phyloP scores from a whole-genome alignment of 345 rosid genomes.

The Arabis hirsuta region DNA sequence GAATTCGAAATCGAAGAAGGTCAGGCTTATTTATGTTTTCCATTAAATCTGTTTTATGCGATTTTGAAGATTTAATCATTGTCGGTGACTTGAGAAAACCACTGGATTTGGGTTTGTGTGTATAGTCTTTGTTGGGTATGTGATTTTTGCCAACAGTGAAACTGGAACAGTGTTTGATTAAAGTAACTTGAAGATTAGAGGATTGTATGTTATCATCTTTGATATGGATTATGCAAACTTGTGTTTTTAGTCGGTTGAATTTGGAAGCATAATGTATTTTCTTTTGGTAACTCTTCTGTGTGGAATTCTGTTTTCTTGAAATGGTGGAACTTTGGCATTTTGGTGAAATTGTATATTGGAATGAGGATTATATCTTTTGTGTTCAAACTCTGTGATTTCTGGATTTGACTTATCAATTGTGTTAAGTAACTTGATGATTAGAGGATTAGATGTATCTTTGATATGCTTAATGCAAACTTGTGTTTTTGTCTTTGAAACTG shows the following conservation, averaged over 20 bases:
- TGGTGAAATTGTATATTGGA: no score
- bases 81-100: no score
- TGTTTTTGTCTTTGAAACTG: not conserved
- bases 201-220: slow-evolving; percentile 1
- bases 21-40: slow-evolving; percentile 17
- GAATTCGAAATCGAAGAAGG: slow-evolving; percentile 77
- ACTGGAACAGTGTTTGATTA: not conserved
- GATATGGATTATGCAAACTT: not conserved
- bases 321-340: no score
- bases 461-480: not conserved
- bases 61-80: not conserved
- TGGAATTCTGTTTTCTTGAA: no score
- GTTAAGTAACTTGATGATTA: no score
- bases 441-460: not conserved
- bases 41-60: not conserved
- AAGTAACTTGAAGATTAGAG: no score
- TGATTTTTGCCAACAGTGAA: not conserved
- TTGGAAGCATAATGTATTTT: not conserved
- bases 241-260: not conserved
- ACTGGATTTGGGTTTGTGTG: not conserved
- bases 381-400: no score
- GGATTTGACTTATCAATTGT: no score
- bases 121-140: not conserved
- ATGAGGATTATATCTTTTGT: no score
- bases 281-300: not conserved